These are phyloP conservation scores for Aphanocladium album DNA, from an alignment of 2,329 filamentous ascomycete genomes.

Conservation along the genomic window DNA sequence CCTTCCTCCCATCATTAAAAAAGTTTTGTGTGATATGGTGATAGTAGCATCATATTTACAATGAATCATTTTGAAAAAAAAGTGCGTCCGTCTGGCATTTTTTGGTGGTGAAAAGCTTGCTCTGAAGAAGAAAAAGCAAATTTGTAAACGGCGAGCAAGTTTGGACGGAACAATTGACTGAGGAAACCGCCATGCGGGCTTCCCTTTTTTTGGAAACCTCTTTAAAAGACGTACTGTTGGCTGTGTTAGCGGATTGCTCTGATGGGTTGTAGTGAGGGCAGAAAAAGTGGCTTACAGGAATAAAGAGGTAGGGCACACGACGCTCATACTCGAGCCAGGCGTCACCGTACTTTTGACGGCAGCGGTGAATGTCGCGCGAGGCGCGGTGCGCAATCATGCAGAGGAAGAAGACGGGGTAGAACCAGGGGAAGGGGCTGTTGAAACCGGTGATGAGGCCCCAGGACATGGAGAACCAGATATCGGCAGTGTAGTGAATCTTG, in stretches of 20 bases:
- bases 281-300: constrained; percentile 57
- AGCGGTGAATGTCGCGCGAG: constrained; percentile 69
- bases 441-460: constrained; percentile 51
- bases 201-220: neutral
- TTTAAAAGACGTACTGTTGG: constrained; percentile 38
- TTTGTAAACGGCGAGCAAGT: neutral
- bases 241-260: constrained; percentile 14
- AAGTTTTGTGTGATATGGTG: neutral
- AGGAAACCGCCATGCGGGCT: neutral
- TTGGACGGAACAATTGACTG: neutral
- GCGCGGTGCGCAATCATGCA: constrained; percentile 80
- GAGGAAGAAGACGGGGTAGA: constrained; percentile 79
- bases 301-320: constrained; percentile 77
- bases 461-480: constrained; percentile 43
- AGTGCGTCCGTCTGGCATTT: neutral
- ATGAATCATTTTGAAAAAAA: neutral
- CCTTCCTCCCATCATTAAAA: constrained; percentile 4
- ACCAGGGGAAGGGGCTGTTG: constrained; percentile 79
- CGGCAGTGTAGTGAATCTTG: constrained; percentile 52
- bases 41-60: constrained; percentile 7
- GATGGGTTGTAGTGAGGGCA: neutral
- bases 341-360: constrained; percentile 74
- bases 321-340: constrained; percentile 77
- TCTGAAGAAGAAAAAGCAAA: neutral
- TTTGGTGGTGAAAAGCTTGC: neutral